Evolutionary conservation across 768 basidiomycete genomes (phyloP).

Genomic region (Trametes gibbosa): DNA sequence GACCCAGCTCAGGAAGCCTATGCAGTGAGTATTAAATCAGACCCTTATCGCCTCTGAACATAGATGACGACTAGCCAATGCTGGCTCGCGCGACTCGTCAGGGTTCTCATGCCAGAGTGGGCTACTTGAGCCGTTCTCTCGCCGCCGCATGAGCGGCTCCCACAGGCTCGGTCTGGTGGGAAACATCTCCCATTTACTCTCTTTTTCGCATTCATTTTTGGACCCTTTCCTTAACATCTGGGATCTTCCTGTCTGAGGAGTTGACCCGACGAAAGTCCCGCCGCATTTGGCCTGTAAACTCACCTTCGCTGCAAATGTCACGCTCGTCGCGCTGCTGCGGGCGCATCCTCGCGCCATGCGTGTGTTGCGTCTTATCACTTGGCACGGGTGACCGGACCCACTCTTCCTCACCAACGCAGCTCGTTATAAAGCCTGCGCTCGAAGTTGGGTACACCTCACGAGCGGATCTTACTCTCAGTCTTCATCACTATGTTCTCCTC

Average conservation of each 20-base stretch:
- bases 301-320: background rate
- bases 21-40: background rate
- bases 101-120: background rate
- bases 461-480: background rate
- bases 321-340: constrained; percentile 6
- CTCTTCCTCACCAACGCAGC: background rate
- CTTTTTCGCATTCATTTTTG: constrained; percentile 5
- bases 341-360: constrained; percentile 1
- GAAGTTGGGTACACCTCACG: background rate
- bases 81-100: background rate
- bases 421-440: background rate
- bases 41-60: constrained; percentile 8
- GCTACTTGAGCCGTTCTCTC: constrained; percentile 9
- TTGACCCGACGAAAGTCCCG: constrained; percentile 8
- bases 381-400: background rate
- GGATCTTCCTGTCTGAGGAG: background rate
- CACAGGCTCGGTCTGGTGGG: constrained; percentile 5
- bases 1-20: background rate
- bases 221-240: background rate
- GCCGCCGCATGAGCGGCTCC: constrained; percentile 13
- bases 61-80: constrained; percentile 2
- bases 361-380: constrained; percentile 6
- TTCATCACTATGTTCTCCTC: constrained; percentile 22
- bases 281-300: background rate
- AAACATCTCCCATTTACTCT: background rate